Conservation (phyloP, 768 basidiomycete species). For the Pleurotus tuber-regium region DNA sequence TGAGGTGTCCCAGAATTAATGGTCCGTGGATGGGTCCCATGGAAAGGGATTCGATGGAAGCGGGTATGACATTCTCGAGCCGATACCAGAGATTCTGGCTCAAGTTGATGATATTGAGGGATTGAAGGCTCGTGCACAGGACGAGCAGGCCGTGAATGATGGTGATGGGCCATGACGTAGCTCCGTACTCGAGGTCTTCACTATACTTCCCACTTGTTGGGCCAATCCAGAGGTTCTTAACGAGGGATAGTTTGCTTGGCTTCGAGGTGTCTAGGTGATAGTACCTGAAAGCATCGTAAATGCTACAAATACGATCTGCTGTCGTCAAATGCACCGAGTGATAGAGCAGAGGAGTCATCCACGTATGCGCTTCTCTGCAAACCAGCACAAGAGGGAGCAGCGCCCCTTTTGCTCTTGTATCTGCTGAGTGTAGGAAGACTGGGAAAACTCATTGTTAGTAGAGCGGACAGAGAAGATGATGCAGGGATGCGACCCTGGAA, state of each 20-base stretch:
- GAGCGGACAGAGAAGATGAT: no score
- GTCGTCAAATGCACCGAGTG: background rate
- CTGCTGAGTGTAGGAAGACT: background rate
- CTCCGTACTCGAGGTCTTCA: slow-evolving; percentile 27
- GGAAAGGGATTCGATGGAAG: slow-evolving; percentile 25
- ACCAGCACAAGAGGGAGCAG: background rate
- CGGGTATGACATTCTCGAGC: slow-evolving; percentile 29
- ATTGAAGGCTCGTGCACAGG: slow-evolving; percentile 23
- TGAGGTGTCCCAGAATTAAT: slow-evolving; percentile 25
- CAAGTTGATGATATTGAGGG: slow-evolving; percentile 28
- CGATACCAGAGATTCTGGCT: slow-evolving; percentile 28
- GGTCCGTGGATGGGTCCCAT: slow-evolving; percentile 35
- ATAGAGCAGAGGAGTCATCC: background rate
- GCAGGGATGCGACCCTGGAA: no score
- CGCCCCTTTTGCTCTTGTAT: background rate
- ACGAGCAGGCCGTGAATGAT: slow-evolving; percentile 30
- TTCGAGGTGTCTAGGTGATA: no score
- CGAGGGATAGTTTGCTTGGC: slow-evolving; percentile 10
- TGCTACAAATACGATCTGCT: background rate
- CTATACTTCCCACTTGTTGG: slow-evolving; percentile 12
- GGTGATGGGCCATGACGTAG: slow-evolving; percentile 28
- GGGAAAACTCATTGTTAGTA: no score
- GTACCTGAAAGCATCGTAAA: background rate
- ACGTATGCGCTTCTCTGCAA: background rate
- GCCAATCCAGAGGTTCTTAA: slow-evolving; percentile 33